Base-by-base conservation (phyloP, 129 eudicot species). In the Lactuca saligna region DNA sequence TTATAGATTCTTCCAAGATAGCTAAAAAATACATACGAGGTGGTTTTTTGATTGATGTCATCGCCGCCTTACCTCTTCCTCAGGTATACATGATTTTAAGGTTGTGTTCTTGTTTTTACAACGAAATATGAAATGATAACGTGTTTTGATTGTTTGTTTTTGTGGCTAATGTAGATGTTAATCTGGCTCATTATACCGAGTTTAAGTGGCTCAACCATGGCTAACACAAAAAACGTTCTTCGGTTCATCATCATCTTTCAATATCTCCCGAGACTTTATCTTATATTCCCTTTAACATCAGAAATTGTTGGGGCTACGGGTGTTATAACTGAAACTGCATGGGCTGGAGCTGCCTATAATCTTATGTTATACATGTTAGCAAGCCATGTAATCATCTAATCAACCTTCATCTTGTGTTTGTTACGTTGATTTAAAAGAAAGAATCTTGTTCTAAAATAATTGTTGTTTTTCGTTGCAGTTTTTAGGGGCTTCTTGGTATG, bases 291-390 rank as follows among this genome's bases (percentile, higher is more conserved):
- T 54, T 72, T 91, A 29, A 83, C 97, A n/a, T 80, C 92, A 13
- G 79, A 91, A 81, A 91, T 91, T 38, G 87, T 83, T 20, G 86
- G 82, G 72, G 80, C 97, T 37, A 91, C 90, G 44, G 97, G 97
- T 29, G 88, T 88, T 73, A 89, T 91, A 50, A 88, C 97, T 3
- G 90, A 85, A 76, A 87, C 90, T 14, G 97, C 92, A 7, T 88
- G 97, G 96, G 95, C 92, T 44, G 97, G 96, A 77, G 97, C 97
- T 56, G 96, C 96, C 7, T 91, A 91, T 48, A 91, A 91, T 76
- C 80, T 91, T 78, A 87, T 91, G 86, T 90, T 91, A 44, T 91
- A 76, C 83, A 85, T 87, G 91, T 78, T 91, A 65, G 90, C 92
- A 71, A 91, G 97, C 87, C 96, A 91, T 77, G 97, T 91, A 83